Base-by-base conservation (phyloP, 345 rosid genomes). In the Citrus reticulata region DNA sequence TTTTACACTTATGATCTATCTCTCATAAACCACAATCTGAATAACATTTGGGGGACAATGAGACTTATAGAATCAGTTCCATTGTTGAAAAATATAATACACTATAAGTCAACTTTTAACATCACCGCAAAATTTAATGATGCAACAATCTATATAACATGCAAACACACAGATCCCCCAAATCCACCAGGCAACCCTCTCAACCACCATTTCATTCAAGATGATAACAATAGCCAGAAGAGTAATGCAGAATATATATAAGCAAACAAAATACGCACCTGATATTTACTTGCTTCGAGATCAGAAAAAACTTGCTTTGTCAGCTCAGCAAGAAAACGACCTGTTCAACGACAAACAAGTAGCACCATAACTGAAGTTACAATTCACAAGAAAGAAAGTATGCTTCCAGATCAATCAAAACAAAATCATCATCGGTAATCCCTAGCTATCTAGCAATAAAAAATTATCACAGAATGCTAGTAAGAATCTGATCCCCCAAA, bases 251-350 rank as follows among this genome's bases (percentile, higher is more conserved):
- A 66, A 57, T 16, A 42, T 24, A 30, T 66, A 22, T 4, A 67
- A 63, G 34, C 3, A 71, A 66, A 64, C 72, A 20, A 74, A 72
- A 40, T 71, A 74, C 69, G 57, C 74, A 92, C 99, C 98, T 94
- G 99, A 86, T 92, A 97, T 93, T 97, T 97, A 82, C 99, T 94
- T 54, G 99, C 95, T 83, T 71, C 88, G 42, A 97, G 99, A 84
- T 97, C 99, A 42, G 89, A 80, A 83, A 97, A 91, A 10, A 97
- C 99, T 86, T 97, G 91, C 85, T 90, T 93, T 5, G 99, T 97
- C 78, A 97, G 81, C 91, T 94, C 98, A 81, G 81, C 99, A 57
- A 97, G 97, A 77, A 97, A 97, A 75, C 99, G 99, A 49, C 99
- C 99, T 97, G 86, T 70, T 57, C 65, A 81, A 68, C 29, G 65